Evolutionary conservation across 345 rosid species (phyloP).

Genomic region (Sisymbrium altissimum): DNA sequence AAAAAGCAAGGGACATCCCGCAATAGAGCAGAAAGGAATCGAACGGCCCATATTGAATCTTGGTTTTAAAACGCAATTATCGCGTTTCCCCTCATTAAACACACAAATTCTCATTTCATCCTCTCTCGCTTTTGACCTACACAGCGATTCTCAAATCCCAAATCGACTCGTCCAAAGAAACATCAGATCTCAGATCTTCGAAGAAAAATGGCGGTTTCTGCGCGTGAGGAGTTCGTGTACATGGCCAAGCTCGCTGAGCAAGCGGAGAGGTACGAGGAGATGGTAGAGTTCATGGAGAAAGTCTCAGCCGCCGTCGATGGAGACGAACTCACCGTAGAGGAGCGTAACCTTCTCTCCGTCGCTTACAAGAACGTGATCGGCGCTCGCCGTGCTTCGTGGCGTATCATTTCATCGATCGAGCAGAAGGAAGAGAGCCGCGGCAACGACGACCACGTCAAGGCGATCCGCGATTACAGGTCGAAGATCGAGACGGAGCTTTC

Average conservation of each 20-base stretch:
- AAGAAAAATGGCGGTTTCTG: slow-evolving; percentile 43
- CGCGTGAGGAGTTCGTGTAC: slow-evolving; percentile 87
- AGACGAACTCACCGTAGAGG: slow-evolving; percentile 84
- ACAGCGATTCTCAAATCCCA: slow-evolving; percentile 4
- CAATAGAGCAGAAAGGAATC: slow-evolving; percentile 33
- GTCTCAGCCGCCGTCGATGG: slow-evolving; percentile 60
- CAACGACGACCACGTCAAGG: slow-evolving; percentile 79
- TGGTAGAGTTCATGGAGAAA: slow-evolving; percentile 96
- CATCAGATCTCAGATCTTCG: background rate
- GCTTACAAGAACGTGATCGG: slow-evolving; percentile 98
- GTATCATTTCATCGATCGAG: slow-evolving; percentile 90
- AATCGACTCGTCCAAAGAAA: too few relatives aligned
- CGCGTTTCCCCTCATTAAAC: slow-evolving; percentile 31
- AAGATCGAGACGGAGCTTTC: slow-evolving; percentile 93
- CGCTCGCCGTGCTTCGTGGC: slow-evolving; percentile 94
- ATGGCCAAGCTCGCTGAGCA: slow-evolving; percentile 99
- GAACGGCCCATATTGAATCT: slow-evolving; percentile 46
- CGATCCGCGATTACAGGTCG: slow-evolving; percentile 76
- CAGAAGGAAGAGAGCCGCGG: slow-evolving; percentile 98
- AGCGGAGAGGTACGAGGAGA: slow-evolving; percentile 97
- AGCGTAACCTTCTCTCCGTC: slow-evolving; percentile 90
- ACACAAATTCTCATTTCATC: background rate
- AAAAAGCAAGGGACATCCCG: slow-evolving; percentile 22
- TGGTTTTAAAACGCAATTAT: slow-evolving; percentile 44
- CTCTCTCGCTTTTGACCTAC: background rate